Conservation (phyloP, 1,284 basidiomycete species). For the Xerocomus nothofagi region DNA sequence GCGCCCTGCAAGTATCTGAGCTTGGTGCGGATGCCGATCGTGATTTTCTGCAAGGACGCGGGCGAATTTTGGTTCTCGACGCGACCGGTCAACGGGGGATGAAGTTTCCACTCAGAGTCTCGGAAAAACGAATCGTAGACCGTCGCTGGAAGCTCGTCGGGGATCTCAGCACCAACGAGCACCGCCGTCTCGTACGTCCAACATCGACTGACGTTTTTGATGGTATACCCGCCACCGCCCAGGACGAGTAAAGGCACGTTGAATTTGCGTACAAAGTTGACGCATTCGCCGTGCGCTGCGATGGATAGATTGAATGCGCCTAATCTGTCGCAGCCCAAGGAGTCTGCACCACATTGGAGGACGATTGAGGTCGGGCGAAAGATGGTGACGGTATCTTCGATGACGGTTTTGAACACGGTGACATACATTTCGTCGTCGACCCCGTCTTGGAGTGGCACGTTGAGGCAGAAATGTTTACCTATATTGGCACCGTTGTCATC, state of each 20-base stretch:
- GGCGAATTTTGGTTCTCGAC: slow-evolving; percentile 93
- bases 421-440: slow-evolving; percentile 98
- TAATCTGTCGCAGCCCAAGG: slow-evolving; percentile 89
- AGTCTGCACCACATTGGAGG: slow-evolving; percentile 97
- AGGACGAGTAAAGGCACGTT: slow-evolving; percentile 87
- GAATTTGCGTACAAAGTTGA: slow-evolving; percentile 93
- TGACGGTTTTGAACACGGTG: slow-evolving; percentile 92
- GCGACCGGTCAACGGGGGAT: slow-evolving; percentile 87
- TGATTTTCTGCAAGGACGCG: slow-evolving; percentile 82
- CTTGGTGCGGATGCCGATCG: slow-evolving; percentile 85
- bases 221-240: slow-evolving; percentile 95
- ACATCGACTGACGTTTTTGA: slow-evolving; percentile 95
- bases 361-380: slow-evolving; percentile 93
- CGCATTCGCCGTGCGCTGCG: slow-evolving; percentile 97
- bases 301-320: slow-evolving; percentile 99
- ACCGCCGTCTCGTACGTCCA: slow-evolving; percentile 99
- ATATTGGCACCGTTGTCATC: slow-evolving; percentile 85
- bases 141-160: slow-evolving; percentile 85
- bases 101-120: slow-evolving; percentile 87
- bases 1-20: slow-evolving; percentile 93
- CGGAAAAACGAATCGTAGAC: slow-evolving; percentile 94
- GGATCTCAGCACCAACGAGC: slow-evolving; percentile 80
- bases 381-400: slow-evolving; percentile 89
- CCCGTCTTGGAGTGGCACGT: slow-evolving; percentile 94
- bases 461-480: slow-evolving; percentile 95